Evolutionary conservation across 2,329 filamentous ascomycete species (phyloP).

Genomic region (Pseudogymnoascus sp.): DNA sequence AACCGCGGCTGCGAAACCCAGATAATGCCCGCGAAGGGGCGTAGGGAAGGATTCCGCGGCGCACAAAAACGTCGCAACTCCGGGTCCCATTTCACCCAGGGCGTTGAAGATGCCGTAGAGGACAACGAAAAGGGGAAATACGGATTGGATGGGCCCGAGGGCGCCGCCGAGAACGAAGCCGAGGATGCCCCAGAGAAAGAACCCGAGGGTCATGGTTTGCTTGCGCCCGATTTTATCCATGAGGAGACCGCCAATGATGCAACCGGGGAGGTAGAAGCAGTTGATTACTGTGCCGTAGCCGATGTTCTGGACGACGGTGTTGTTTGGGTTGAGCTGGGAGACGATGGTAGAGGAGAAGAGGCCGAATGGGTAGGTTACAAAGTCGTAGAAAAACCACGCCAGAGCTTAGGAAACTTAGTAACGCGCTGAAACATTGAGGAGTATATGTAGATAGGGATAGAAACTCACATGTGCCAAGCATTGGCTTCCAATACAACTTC

Average conservation of each 20-base stretch:
- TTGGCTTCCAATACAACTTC: slow-evolving; percentile 28
- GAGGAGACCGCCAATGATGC: slow-evolving; percentile 39
- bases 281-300: slow-evolving; percentile 42
- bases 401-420: slow-evolving; percentile 27
- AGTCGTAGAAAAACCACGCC: slow-evolving; percentile 48
- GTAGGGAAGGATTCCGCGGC: slow-evolving; percentile 42
- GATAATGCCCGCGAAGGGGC: slow-evolving; percentile 40
- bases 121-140: slow-evolving; percentile 43
- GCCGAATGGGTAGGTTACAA: slow-evolving; percentile 45
- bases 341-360: slow-evolving; percentile 47
- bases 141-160: slow-evolving; percentile 34
- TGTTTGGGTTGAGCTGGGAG: slow-evolving; percentile 31
- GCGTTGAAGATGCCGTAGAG: slow-evolving; percentile 43
- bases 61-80: slow-evolving; percentile 34
- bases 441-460: neutral
- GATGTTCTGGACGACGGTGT: slow-evolving; percentile 35
- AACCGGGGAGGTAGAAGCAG: slow-evolving; percentile 43
- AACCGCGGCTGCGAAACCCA: slow-evolving; percentile 39
- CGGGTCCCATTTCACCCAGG: slow-evolving; percentile 43
- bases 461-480: slow-evolving; percentile 42
- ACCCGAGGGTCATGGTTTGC: slow-evolving; percentile 44
- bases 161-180: slow-evolving; percentile 44
- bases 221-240: slow-evolving; percentile 42
- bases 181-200: slow-evolving; percentile 35
- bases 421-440: slow-evolving; percentile 30